These are phyloP conservation scores for Phaeoacremonium minimum DNA, from an alignment of 2,329 filamentous ascomycete genomes.

Conservation along the genomic window DNA sequence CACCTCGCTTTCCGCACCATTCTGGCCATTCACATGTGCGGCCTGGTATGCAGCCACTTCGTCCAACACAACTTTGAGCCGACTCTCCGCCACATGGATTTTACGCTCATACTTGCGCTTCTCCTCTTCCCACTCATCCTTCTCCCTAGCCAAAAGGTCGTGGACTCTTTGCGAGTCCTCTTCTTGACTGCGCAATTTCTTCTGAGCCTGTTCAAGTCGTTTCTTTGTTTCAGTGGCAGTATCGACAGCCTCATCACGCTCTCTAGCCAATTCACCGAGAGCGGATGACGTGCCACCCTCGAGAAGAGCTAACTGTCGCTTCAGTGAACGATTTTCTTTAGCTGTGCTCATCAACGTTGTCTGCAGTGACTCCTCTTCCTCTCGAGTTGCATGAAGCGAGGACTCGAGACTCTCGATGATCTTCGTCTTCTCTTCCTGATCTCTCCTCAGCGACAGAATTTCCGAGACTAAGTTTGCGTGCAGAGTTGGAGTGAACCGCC, in stretches of 20 bases:
- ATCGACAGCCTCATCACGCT: slow-evolving; percentile 81
- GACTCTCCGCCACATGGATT: slow-evolving; percentile 83
- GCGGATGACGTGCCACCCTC: slow-evolving; percentile 87
- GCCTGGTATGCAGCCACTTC: slow-evolving; percentile 74
- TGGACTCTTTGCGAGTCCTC: slow-evolving; percentile 78
- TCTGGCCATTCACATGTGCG: slow-evolving; percentile 35
- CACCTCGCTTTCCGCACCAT: slow-evolving; percentile 49
- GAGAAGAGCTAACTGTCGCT: slow-evolving; percentile 79
- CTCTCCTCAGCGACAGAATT: slow-evolving; percentile 79
- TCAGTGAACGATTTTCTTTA: slow-evolving; percentile 76
- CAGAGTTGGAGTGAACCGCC: slow-evolving; percentile 89
- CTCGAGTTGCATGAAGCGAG: slow-evolving; percentile 63
- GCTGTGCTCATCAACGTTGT: slow-evolving; percentile 56
- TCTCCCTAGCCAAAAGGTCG: slow-evolving; percentile 78
- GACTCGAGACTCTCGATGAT: slow-evolving; percentile 82
- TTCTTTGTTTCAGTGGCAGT: slow-evolving; percentile 66
- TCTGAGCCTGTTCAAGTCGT: slow-evolving; percentile 73
- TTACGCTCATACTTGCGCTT: slow-evolving; percentile 78
- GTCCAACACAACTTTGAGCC: slow-evolving; percentile 77
- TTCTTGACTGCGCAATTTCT: slow-evolving; percentile 73
- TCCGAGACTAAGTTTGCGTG: slow-evolving; percentile 94
- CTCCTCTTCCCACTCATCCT: slow-evolving; percentile 79
- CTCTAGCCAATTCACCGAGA: slow-evolving; percentile 74
- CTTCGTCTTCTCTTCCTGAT: slow-evolving; percentile 84
- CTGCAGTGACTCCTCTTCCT: slow-evolving; percentile 70